Evolutionary conservation across 768 basidiomycete genomes (phyloP).

Genomic region (Pisolithus sp.): DNA sequence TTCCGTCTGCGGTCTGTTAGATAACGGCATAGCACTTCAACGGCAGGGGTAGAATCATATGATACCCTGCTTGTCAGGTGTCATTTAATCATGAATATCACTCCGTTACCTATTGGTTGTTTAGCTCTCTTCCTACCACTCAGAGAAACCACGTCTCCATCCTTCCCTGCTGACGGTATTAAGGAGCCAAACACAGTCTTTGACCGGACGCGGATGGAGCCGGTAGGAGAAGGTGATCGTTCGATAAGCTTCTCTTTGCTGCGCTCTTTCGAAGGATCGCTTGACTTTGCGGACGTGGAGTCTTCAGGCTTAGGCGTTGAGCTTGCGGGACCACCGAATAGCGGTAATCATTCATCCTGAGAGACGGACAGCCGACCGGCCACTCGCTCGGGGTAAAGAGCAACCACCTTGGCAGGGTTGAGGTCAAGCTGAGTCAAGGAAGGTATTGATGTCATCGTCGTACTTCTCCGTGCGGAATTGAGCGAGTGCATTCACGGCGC

Average conservation of each 20-base stretch:
- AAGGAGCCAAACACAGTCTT: constrained; percentile 53
- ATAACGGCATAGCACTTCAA: constrained; percentile 86
- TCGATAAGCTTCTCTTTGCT: constrained; percentile 24
- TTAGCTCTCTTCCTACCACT: constrained; percentile 30
- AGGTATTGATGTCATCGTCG: constrained; percentile 77
- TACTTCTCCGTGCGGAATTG: constrained; percentile 66
- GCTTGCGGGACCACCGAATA: constrained; percentile 71
- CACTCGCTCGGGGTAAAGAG: constrained; percentile 77
- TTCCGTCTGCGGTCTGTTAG: constrained; percentile 88
- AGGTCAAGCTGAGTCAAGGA: constrained; percentile 83
- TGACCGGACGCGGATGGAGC: constrained; percentile 44
- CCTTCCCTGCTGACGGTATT: constrained; percentile 35
- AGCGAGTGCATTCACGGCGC: constrained; percentile 71
- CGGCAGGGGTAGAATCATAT: constrained; percentile 63
- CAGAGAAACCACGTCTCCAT: constrained; percentile 60
- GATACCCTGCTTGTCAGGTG: constrained; percentile 1
- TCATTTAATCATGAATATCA: not conserved
- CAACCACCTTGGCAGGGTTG: constrained; percentile 90
- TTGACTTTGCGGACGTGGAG: constrained; percentile 17
- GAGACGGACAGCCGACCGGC: constrained; percentile 72
- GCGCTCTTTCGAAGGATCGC: constrained; percentile 20
- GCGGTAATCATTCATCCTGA: constrained; percentile 64
- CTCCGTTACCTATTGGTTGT: constrained; percentile 12
- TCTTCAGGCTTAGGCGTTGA: constrained; percentile 18
- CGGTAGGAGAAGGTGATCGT: constrained; percentile 30